Evolutionary conservation across 257 asterid species (phyloP), one percentile per base, ranked within the genome.

Genomic region (Eustoma russellianum): DNA sequence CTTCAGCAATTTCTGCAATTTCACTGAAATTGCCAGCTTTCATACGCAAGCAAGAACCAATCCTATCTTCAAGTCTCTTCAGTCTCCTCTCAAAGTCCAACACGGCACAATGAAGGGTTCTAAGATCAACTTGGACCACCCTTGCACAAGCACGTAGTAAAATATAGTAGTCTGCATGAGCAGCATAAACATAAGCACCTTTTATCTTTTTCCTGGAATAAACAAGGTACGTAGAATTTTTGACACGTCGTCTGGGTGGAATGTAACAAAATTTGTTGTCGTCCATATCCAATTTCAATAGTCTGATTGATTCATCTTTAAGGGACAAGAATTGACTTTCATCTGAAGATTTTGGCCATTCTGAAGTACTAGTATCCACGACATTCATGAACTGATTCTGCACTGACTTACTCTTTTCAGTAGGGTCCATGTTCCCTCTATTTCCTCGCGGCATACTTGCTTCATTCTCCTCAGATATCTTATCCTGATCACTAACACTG

Each of bases 161-260:
- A 53, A 89, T 62, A 28, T 86, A 81, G 46, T 86, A 89, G 72
- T 89, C 97, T 0, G 94, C 97, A 65, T 86, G 95, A 34, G 72
- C 89, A 24, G 84, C 86, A 17, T 83, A 89, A 5, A 73, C 17
- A 50, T 46, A 69, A 38, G 72, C 75, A 13, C 74, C 74, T 13
- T 72, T 86, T 46, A 64, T 66, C 80, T 60, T 76, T 72, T 41
- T 83, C 71, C 95, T 77, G 6, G 63, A 46, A 34, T 86, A 83
- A 41, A 66, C 70, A 35, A 85, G 52, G 64, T 79, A 72, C 50
- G 64, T 79, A 43, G 47, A 60, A 52, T 66, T 68, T 72, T 68
- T 77, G 13, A 66, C 50, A 13, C 17, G 62, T 47, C 15, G 53
- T 66, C 90, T 74, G 0, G 94, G 97, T 12, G 83, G 77, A 46